Evolutionary conservation across 2,329 filamentous ascomycete species (phyloP).

Genomic region (Emmonsia crescens): DNA sequence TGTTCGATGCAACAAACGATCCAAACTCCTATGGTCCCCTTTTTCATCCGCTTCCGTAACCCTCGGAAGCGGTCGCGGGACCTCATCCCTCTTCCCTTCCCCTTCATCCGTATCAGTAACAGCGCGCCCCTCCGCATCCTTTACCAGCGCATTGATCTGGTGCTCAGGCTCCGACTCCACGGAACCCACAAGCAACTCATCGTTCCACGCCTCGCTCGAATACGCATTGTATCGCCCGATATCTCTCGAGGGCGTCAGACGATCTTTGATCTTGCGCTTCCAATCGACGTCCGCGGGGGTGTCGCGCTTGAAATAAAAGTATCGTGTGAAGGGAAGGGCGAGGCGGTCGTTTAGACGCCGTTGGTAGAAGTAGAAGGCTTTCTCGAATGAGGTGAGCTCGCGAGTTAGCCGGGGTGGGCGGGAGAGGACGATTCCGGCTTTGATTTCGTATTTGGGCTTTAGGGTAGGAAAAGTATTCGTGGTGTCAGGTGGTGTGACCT

Average conservation of each 20-base stretch:
- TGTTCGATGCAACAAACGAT: slow-evolving; percentile 67
- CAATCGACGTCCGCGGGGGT: slow-evolving; percentile 79
- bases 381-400: slow-evolving; percentile 75
- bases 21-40: slow-evolving; percentile 65
- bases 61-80: slow-evolving; percentile 60
- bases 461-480: slow-evolving; percentile 19
- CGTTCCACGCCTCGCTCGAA: slow-evolving; percentile 70
- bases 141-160: slow-evolving; percentile 57
- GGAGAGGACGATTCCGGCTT: slow-evolving; percentile 69
- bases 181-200: slow-evolving; percentile 73
- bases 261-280: slow-evolving; percentile 72
- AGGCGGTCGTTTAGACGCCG: slow-evolving; percentile 91
- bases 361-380: slow-evolving; percentile 92
- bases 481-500: slow-evolving; percentile 12
- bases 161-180: slow-evolving; percentile 52
- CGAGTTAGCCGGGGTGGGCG: slow-evolving; percentile 81
- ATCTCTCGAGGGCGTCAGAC: slow-evolving; percentile 69
- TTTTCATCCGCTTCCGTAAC: slow-evolving; percentile 66
- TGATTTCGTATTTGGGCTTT: slow-evolving; percentile 35
- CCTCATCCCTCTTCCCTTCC: slow-evolving; percentile 44
- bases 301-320: slow-evolving; percentile 90
- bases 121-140: slow-evolving; percentile 54
- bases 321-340: slow-evolving; percentile 72
- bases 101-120: slow-evolving; percentile 20
- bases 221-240: slow-evolving; percentile 75